These are phyloP conservation scores for Mycena amicta DNA, from an alignment of 768 basidiomycete species.

Conservation along the genomic window DNA sequence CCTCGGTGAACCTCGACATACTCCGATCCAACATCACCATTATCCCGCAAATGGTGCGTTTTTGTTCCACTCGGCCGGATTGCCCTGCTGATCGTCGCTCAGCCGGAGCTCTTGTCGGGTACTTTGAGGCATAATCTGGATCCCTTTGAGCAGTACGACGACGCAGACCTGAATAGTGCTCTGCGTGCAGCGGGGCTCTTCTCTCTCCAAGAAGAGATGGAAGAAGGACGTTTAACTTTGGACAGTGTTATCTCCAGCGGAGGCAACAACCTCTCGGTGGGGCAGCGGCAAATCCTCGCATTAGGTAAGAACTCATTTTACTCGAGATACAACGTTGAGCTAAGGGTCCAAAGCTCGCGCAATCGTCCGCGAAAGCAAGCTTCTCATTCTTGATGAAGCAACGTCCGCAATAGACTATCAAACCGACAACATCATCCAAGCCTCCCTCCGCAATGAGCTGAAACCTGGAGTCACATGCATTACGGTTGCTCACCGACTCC, in stretches of 20 bases:
- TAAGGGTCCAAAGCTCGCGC: slow-evolving; percentile 57
- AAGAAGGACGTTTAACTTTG: slow-evolving; percentile 31
- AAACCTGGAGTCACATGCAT: slow-evolving; percentile 55
- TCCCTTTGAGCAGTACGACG: slow-evolving; percentile 48
- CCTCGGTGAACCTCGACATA: slow-evolving; percentile 52
- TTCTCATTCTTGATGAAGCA: slow-evolving; percentile 61
- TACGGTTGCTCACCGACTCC: slow-evolving; percentile 56
- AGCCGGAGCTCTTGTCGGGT: slow-evolving; percentile 37
- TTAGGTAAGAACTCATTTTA: slow-evolving; percentile 25
- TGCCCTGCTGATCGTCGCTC: neutral
- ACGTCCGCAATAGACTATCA: slow-evolving; percentile 56
- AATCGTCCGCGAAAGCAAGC: slow-evolving; percentile 49
- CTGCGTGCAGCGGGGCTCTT: slow-evolving; percentile 41
- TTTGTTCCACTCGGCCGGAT: neutral
- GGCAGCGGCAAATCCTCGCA: slow-evolving; percentile 54
- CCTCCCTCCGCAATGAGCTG: slow-evolving; percentile 67
- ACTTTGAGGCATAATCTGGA: slow-evolving; percentile 20
- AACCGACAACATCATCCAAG: slow-evolving; percentile 71
- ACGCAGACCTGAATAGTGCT: slow-evolving; percentile 52
- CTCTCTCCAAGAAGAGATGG: slow-evolving; percentile 34
- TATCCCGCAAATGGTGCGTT: slow-evolving; percentile 49
- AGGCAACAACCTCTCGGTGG: slow-evolving; percentile 55
- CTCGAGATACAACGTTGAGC: neutral
- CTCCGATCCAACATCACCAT: slow-evolving; percentile 60
- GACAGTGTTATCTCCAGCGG: slow-evolving; percentile 62